Evolutionary conservation across 768 basidiomycete species (phyloP).

Genomic region (Phylloporus rhodoxanthus): DNA sequence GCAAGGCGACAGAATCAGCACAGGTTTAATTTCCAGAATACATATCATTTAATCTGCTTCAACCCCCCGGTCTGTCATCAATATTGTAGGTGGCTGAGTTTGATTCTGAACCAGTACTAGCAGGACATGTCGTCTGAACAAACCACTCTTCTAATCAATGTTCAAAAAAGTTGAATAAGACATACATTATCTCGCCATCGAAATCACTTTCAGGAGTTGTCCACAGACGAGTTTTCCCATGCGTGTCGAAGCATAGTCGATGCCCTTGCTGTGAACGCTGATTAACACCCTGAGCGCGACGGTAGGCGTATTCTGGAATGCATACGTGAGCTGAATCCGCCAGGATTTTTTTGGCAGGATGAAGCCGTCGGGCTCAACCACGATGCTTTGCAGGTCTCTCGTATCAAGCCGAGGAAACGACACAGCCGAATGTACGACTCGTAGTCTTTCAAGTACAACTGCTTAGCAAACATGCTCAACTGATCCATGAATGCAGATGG

Average conservation of each 20-base stretch:
- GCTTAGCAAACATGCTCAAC: slow-evolving; percentile 42
- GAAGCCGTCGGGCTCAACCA: slow-evolving; percentile 17
- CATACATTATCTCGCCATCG: neutral
- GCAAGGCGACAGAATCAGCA: too few relatives aligned
- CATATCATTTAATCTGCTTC: too few relatives aligned
- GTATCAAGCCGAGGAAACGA: slow-evolving; percentile 35
- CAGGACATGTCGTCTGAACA: too few relatives aligned
- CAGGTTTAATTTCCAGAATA: too few relatives aligned
- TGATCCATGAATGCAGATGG: slow-evolving; percentile 22
- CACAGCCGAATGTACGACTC: slow-evolving; percentile 33
- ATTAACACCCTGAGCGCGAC: slow-evolving; percentile 30
- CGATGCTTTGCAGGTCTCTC: slow-evolving; percentile 40
- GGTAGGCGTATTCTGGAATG: neutral
- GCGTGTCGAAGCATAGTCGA: slow-evolving; percentile 34
- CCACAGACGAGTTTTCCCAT: slow-evolving; percentile 36
- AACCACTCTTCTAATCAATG: neutral
- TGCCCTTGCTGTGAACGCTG: slow-evolving; percentile 36
- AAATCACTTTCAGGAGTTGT: slow-evolving; percentile 26
- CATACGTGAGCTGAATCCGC: neutral
- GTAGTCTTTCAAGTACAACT: slow-evolving; percentile 36
- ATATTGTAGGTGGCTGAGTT: too few relatives aligned
- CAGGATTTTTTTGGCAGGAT: slow-evolving; percentile 9
- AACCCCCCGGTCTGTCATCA: too few relatives aligned
- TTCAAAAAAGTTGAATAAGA: neutral
- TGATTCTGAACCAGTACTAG: too few relatives aligned